Evolutionary conservation across 73 alveolate species (phyloP), one percentile per base, ranked within the genome.

Genomic region (Paramecium sexaurelia): DNA sequence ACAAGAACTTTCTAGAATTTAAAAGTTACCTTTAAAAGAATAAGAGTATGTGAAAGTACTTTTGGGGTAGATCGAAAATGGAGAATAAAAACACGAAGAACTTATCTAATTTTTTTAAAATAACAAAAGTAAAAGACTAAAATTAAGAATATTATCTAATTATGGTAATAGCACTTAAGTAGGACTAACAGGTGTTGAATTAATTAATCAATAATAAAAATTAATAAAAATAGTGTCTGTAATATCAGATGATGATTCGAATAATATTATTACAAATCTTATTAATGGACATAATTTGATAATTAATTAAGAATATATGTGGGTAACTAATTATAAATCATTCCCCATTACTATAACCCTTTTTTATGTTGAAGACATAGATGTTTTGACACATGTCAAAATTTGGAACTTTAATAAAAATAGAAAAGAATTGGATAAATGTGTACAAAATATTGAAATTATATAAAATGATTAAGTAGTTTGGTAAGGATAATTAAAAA

Each of bases 331-430:
- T 55, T 43, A 90, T 86, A 15, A 85, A 91, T 33, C 29, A 86
- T 32, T 43, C 61, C 71, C 95, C 19, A 35, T 94, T 1, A 68
- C 84, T 2, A 85, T 94, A 8, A 85, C 71, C 17, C 27, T 91
- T 10, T 55, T 29, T n/a, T 83, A 91, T 51, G n/a, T 51, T 1
- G 67, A 51, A 5, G 89, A 57, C 4, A 35, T 45, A 11, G 85
- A 92, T 24, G 7, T 92, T 0, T 93, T 66, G 4, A 66, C 94
- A 15, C 87, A 94, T 9, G 41, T 94, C 15, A 67, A 92, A 40
- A 55, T 94, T 13, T 94, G 97, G 97, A 94, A 94, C 78, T 94
- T 92, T 69, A 94, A 94, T 61, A 94, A 94, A 68, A 69, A 87
- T 78, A 73, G 85, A 13, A 15, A 75, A 11, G 97, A 94, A 29